Percentiles rank a stretch among this genome's conserved stretches.
Evolutionary conservation across 83 land plant species (phyloP).

Genomic region (Picea abies): DNA sequence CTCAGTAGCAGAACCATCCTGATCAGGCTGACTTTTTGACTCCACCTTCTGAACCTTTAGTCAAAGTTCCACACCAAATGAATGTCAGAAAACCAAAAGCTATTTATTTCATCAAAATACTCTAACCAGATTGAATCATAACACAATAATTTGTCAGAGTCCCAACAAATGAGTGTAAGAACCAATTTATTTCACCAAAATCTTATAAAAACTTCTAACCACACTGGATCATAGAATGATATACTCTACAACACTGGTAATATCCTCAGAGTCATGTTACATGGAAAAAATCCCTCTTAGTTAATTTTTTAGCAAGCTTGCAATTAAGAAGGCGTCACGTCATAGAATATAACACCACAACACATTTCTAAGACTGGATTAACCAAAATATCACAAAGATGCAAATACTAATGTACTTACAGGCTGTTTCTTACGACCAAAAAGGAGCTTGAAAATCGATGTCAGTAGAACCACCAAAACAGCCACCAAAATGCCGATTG

Average conservation of each 20-base stretch:
- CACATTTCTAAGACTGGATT: neutral
- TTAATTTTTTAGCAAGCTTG: too few relatives aligned
- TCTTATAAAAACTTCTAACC: neutral
- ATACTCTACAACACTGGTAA: neutral
- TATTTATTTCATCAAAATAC: too few relatives aligned
- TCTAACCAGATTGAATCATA: too few relatives aligned
- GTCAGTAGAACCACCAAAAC: neutral
- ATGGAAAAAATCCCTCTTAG: too few relatives aligned
- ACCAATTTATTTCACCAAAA: neutral
- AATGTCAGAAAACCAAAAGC: too few relatives aligned
- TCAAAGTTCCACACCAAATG: neutral
- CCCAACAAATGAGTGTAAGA: neutral
- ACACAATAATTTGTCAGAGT: neutral
- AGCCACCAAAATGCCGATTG: constrained; percentile 35
- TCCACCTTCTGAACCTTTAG: neutral
- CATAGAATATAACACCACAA: neutral
- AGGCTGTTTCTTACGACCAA: constrained; percentile 65
- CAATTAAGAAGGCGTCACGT: neutral
- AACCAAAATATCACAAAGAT: neutral
- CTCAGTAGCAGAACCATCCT: too few relatives aligned
- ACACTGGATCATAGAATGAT: neutral
- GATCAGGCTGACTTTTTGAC: too few relatives aligned
- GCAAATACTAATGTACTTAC: neutral
- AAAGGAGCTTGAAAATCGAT: constrained; percentile 42
- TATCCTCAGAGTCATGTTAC: too few relatives aligned